phyloP scores from a whole-genome alignment of 345 rosid genomes.

The sweet orange (Citrus sinensis) region DNA sequence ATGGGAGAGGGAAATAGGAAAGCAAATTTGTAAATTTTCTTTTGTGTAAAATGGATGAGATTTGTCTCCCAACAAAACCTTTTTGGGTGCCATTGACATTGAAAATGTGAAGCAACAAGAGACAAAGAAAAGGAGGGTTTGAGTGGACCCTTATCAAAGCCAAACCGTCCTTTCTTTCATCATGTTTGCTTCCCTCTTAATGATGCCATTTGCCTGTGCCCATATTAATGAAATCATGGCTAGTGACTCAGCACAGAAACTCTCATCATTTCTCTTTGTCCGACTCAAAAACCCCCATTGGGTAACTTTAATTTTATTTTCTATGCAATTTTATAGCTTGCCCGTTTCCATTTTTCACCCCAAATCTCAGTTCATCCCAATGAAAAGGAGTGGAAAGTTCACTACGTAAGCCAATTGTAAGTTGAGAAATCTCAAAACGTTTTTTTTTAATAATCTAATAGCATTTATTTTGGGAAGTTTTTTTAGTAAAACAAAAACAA shows the following conservation, averaged over 20 bases:
- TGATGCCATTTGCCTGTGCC: constrained; percentile 20
- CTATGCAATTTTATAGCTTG: background rate
- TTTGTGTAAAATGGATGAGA: background rate
- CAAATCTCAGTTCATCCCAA: background rate
- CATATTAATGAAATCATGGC: constrained; percentile 30
- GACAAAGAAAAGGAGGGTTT: constrained; percentile 5
- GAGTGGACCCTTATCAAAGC: constrained; percentile 17
- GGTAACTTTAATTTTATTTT: background rate
- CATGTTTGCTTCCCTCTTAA: constrained; percentile 9
- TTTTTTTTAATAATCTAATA: too few species aligned
- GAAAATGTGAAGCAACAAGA: constrained; percentile 12
- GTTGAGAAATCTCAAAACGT: too few species aligned
- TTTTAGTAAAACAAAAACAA: too few species aligned
- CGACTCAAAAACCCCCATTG: constrained; percentile 11
- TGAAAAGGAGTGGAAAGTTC: background rate
- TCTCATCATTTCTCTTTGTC: constrained; percentile 14
- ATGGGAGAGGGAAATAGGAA: background rate
- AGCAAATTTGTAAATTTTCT: background rate
- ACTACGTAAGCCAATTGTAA: background rate
- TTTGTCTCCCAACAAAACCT: constrained; percentile 8
- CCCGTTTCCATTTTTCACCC: background rate
- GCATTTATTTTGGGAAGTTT: too few species aligned
- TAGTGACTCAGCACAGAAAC: constrained; percentile 22
- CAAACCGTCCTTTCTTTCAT: constrained; percentile 14
- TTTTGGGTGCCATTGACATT: constrained; percentile 4